Conservation (phyloP, 106 monocot species). For the Acorus calamus region DNA sequence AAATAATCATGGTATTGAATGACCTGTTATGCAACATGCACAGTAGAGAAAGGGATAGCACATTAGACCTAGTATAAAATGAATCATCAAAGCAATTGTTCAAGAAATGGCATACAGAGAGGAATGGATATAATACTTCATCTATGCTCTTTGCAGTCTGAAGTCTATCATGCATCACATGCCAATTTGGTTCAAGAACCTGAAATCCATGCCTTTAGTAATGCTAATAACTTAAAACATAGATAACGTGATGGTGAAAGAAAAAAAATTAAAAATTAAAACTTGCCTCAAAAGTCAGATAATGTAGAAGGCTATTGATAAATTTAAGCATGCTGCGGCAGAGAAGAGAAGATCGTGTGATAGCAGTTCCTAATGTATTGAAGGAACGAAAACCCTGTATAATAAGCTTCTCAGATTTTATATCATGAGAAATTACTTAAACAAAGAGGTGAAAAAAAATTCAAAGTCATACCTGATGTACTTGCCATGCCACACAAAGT, state of each 20-base stretch:
- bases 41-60: too few species aligned
- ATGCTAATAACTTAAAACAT: not conserved
- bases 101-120: not conserved
- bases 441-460: slow-evolving; percentile 5
- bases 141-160: slow-evolving; percentile 88
- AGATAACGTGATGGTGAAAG: not conserved
- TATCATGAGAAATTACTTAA: slow-evolving; percentile 2
- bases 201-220: slow-evolving; percentile 18
- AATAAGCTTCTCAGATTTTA: not conserved
- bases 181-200: slow-evolving; percentile 99
- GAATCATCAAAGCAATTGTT: not conserved
- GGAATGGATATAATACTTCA: slow-evolving; percentile 39
- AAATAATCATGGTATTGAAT: slow-evolving; percentile 90
- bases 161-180: slow-evolving; percentile 85
- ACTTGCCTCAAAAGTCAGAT: slow-evolving; percentile 90
- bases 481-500: slow-evolving; percentile 95
- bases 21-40: slow-evolving; percentile 39
- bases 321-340: slow-evolving; percentile 98
- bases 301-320: slow-evolving; percentile 90
- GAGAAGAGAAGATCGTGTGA: slow-evolving; percentile 75
- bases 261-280: slow-evolving; percentile 4
- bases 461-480: slow-evolving; percentile 66
- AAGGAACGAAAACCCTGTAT: slow-evolving; percentile 62
- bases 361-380: slow-evolving; percentile 63
- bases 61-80: too few species aligned